Evolutionary conservation across 2,329 filamentous ascomycete species (phyloP), one percentile per base, ranked within the genome.

Genomic region (Epichloe gansuensis): DNA sequence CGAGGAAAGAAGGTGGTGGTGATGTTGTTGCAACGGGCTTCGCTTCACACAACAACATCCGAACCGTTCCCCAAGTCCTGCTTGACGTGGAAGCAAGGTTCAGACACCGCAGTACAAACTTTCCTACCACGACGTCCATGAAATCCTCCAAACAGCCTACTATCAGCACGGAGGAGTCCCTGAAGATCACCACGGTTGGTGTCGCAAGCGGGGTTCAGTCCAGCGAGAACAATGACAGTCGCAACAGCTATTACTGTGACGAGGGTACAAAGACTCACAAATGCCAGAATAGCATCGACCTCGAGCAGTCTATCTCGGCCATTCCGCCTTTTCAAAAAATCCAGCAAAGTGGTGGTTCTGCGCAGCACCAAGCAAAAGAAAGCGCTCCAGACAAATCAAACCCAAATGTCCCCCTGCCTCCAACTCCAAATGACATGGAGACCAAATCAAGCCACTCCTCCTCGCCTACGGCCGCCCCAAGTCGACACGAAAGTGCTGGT

Each of bases 141-240:
- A 66, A 65, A 41, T 56, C 70, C 11, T 59, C 63, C 5, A 56
- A 73, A 45, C 69, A 66, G 44, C 61, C 64, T 0, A 68, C 71
- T 35, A 58, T 66, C n/a, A 75, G 71, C 58, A 69, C 70, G 55
- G 74, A 75, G 27, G 74, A 75, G 27, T 74, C 71, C 0, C 59
- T 76, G 27, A 72, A 71, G 49, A 76, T 74, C 1, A 75, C 77
- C 17, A 38, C 12, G 5, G 15, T 59, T 76, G 49, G 76, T 53
- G 73, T 76, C 8, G 73, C 70, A 5, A 76, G 73, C 47, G 61
- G 70, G 17, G 71, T 31, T 35, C 45, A 34, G 9, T 13, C 45
- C 31, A 49, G 51, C 51, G 46, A 49, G 41, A 39, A 46, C 46
- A 52, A 31, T 38, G 38, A 52, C 45, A 38, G 39, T 13, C 45